Percentiles rank a stretch among this genome's conserved stretches.
phyloP scores from a whole-genome alignment of 129 eudicot species.

The Escallonia rubra region DNA sequence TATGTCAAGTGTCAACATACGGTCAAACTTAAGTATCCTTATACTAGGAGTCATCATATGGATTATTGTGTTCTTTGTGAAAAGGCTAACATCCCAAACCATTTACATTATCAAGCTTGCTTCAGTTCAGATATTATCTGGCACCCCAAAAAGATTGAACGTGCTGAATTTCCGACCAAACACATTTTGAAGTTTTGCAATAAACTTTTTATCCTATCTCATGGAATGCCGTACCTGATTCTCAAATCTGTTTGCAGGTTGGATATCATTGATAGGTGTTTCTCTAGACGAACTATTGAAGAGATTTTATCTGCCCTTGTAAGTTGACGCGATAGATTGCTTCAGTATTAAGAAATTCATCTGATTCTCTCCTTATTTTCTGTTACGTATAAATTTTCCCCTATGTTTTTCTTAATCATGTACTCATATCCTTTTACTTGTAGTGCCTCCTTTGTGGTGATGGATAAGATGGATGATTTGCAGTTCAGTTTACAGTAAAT shows the following conservation, averaged over 20 bases:
- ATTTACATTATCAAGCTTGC: too few relatives aligned
- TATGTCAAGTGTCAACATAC: too few relatives aligned
- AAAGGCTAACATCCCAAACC: too few relatives aligned
- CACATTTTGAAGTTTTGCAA: background rate
- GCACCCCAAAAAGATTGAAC: too few relatives aligned
- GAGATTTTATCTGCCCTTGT: slow-evolving; percentile 77
- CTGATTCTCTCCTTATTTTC: background rate
- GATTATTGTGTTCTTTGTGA: too few relatives aligned
- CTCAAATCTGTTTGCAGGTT: slow-evolving; percentile 34
- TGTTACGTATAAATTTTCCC: background rate
- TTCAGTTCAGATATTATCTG: too few relatives aligned
- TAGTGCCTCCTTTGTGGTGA: background rate
- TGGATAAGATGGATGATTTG: background rate
- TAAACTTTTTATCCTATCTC: background rate
- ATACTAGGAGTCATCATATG: too few relatives aligned
- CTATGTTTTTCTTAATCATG: background rate
- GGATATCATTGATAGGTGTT: slow-evolving; percentile 61
- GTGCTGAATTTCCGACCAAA: too few relatives aligned
- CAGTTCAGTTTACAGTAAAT: background rate
- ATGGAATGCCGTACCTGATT: background rate
- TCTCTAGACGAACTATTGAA: slow-evolving; percentile 74
- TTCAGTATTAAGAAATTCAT: background rate
- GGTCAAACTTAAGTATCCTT: too few relatives aligned
- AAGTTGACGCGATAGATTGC: slow-evolving; percentile 22
- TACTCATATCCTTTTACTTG: background rate